Conservation (phyloP, 169 alveolate genomes). For the Eimeria maxima region DNA sequence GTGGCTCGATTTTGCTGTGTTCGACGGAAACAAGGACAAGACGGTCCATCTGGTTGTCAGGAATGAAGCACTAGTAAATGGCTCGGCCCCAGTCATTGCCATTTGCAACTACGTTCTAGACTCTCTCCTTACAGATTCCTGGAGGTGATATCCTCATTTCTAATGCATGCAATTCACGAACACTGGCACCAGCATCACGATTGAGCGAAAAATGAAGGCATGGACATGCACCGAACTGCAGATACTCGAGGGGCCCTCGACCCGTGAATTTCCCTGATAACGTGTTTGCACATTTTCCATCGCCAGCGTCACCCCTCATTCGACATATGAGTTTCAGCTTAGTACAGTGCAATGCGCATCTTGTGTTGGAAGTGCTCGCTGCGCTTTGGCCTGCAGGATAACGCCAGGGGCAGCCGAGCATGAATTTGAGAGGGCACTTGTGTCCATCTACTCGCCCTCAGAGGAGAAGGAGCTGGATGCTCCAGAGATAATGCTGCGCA, state of each 20-base stretch:
- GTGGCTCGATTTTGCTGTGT: conserved; percentile 91
- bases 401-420: conserved; percentile 81
- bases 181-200: background rate
- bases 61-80: conserved; percentile 84
- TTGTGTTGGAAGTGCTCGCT: background rate
- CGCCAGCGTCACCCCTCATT: background rate
- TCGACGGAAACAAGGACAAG: conserved; percentile 89
- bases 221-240: background rate
- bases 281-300: background rate
- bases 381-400: conserved; percentile 51
- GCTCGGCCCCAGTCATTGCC: conserved; percentile 87
- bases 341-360: background rate
- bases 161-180: background rate
- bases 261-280: background rate
- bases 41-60: conserved; percentile 83
- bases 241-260: background rate
- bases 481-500: conserved; percentile 93
- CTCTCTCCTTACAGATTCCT: conserved; percentile 91
- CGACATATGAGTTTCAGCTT: background rate
- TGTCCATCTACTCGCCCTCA: conserved; percentile 90
- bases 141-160: conserved; percentile 80
- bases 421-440: conserved; percentile 89
- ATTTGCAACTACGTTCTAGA: conserved; percentile 91
- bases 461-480: conserved; percentile 92
- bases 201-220: background rate